Evolutionary conservation across 805 yeast species (phyloP).

Genomic region (Candida stauntonica): DNA sequence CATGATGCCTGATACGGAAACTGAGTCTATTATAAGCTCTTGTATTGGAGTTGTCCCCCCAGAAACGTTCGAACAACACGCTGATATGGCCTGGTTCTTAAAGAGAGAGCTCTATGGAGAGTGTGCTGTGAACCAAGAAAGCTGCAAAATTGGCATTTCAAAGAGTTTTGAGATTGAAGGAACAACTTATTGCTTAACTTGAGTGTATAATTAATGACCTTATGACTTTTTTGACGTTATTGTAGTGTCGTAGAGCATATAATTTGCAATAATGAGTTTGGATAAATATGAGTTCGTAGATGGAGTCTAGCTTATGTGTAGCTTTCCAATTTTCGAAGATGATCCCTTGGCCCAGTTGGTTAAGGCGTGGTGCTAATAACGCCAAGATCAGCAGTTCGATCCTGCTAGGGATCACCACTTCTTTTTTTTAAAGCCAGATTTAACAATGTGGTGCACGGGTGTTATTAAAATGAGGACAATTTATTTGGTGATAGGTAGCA

Average conservation of each 20-base stretch:
- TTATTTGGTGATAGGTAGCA: too few species aligned
- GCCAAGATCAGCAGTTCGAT: conserved; percentile 77
- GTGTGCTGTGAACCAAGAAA: too few species aligned
- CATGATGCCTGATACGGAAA: conserved; percentile 19
- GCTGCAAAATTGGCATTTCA: background rate
- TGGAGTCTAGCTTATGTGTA: background rate
- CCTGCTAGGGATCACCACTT: conserved; percentile 72
- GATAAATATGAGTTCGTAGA: too few species aligned
- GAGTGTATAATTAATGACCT: conserved; percentile 1
- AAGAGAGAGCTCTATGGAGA: conserved; percentile 19
- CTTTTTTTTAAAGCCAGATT: conserved; percentile 5
- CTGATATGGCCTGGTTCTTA: conserved; percentile 26
- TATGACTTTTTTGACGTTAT: too few species aligned
- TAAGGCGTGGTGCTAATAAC: conserved; percentile 57
- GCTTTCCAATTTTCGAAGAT: background rate
- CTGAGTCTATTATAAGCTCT: conserved; percentile 19
- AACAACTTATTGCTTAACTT: conserved; percentile 1
- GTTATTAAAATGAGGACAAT: too few species aligned
- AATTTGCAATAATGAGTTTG: too few species aligned
- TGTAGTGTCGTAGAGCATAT: too few species aligned
- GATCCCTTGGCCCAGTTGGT: conserved; percentile 60
- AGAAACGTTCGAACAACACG: conserved; percentile 18
- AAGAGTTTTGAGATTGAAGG: conserved; percentile 7
- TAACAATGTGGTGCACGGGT: conserved; percentile 5
- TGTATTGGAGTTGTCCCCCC: conserved; percentile 20